phyloP scores from a whole-genome alignment of 2,329 filamentous ascomycete genomes.

The Colletotrichum sojae region DNA sequence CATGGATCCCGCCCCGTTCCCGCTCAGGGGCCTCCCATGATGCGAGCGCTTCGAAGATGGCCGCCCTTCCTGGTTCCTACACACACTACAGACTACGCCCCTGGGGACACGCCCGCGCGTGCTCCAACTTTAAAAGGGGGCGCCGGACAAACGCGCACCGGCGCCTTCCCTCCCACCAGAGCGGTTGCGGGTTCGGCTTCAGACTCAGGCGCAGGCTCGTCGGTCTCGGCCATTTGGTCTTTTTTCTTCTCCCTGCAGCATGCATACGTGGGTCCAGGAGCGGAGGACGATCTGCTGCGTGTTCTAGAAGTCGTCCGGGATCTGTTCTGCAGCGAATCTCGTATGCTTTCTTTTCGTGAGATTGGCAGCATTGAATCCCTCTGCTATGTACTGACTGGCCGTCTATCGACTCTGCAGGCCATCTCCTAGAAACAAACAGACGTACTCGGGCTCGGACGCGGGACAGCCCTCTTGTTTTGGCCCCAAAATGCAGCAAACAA shows the following conservation, averaged over 20 bases:
- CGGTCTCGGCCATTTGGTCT: slow-evolving; percentile 26
- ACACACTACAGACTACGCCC: neutral
- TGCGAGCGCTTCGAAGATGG: slow-evolving; percentile 21
- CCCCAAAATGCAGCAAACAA: slow-evolving; percentile 3
- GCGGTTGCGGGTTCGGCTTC: slow-evolving; percentile 22
- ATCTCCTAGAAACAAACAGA: neutral
- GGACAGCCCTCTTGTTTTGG: slow-evolving; percentile 2
- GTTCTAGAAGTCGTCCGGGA: slow-evolving; percentile 39
- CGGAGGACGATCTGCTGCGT: slow-evolving; percentile 26
- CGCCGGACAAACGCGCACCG: slow-evolving; percentile 17
- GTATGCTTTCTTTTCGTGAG: slow-evolving; percentile 24
- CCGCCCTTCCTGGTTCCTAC: slow-evolving; percentile 4
- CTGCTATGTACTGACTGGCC: neutral
- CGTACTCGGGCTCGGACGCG: neutral
- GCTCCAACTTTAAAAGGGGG: slow-evolving; percentile 28
- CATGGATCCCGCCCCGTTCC: slow-evolving; percentile 37
- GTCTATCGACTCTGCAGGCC: neutral
- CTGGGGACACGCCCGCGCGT: slow-evolving; percentile 8
- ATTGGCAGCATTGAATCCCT: neutral
- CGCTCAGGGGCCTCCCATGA: slow-evolving; percentile 40
- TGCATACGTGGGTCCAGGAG: slow-evolving; percentile 23
- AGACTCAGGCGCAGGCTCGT: neutral
- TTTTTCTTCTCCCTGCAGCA: slow-evolving; percentile 29
- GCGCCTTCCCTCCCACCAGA: slow-evolving; percentile 19
- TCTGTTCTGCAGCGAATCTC: slow-evolving; percentile 34